phyloP scores from a whole-genome alignment of 371 early-diverging fungal genomes.

The Mucor indicus region DNA sequence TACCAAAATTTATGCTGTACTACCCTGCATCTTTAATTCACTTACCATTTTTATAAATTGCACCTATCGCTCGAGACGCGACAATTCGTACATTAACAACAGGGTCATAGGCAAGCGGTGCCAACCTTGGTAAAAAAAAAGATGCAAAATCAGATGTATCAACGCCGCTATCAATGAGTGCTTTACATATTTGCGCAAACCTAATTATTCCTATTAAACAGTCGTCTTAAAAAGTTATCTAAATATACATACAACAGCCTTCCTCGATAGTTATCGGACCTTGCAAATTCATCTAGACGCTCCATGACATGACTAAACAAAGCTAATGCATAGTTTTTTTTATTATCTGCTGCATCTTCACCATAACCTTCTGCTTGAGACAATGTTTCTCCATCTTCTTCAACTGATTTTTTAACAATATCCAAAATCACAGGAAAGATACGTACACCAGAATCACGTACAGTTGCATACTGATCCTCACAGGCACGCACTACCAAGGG shows the following conservation, averaged over 20 bases:
- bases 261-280: slow-evolving; percentile 39
- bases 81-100: slow-evolving; percentile 43
- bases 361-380: slow-evolving; percentile 30
- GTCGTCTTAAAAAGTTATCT: too few relatives aligned
- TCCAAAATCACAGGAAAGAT: slow-evolving; percentile 48
- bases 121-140: slow-evolving; percentile 31
- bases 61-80: slow-evolving; percentile 24
- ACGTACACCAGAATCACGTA: slow-evolving; percentile 55
- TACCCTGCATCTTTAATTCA: too few relatives aligned
- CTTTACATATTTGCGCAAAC: slow-evolving; percentile 37
- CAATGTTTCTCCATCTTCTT: slow-evolving; percentile 42
- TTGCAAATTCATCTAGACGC: slow-evolving; percentile 42
- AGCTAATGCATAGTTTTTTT: slow-evolving; percentile 36
- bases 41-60: slow-evolving; percentile 28
- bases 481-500: slow-evolving; percentile 56
- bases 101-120: slow-evolving; percentile 29
- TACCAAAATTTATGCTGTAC: not conserved
- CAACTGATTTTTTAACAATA: slow-evolving; percentile 46
- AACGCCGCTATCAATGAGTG: slow-evolving; percentile 30
- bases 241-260: slow-evolving; percentile 33
- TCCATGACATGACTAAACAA: slow-evolving; percentile 50
- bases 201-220: slow-evolving; percentile 5
- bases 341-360: slow-evolving; percentile 32
- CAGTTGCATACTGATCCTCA: slow-evolving; percentile 55
- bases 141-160: slow-evolving; percentile 28